Base-by-base conservation (phyloP, 345 rosid genomes). In the Gossypium mustelinum region DNA sequence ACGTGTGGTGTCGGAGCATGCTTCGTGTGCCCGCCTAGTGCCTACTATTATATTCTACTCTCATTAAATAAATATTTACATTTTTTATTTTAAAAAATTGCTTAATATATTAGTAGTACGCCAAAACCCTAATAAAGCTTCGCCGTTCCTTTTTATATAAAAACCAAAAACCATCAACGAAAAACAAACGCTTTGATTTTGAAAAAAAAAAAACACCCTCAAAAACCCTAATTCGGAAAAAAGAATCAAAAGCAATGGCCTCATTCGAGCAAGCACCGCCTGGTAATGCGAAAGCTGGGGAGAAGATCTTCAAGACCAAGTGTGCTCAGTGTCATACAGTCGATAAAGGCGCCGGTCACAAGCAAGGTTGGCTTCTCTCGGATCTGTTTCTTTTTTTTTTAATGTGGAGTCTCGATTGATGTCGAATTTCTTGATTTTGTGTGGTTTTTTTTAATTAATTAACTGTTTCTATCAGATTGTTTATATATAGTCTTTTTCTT, bases 301-400 rank as follows among this genome's bases (percentile, higher is more conserved):
- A 90, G 84, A 90, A 90, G 84, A 86, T 88, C 82, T 88, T 90
- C 79, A 84, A 75, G 82, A 84, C 82, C n/a, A 88, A 88, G 84
- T 89, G 93, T 60, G 90, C 88, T 34, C 90, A 89, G 80, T 89
- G 93, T 72, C 93, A 89, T 87, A 89, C 90, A 78, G 90, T 89
- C 47, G 87, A 84, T 0, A 82, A 86, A 75, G 88, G 89, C 78
- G 88, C 89, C 12, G 90, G 88, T 59, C 89, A 89, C 83, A 89
- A 84, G 73, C 93, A 89, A 87, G 93, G 93, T 81, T 6, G 24
- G 13, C 10, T 67, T 57, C 85, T 65, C 13, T 58, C 45, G 51
- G 72, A 75, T 66, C 72, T 66, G 43, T 1, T 66, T 14, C 20
- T 20, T 54, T 25, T 25, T 18, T 4, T 43, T 43, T 45, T 45